Evolutionary conservation across 2,329 filamentous ascomycete species (phyloP).

Genomic region (Phialophora macrospora): DNA sequence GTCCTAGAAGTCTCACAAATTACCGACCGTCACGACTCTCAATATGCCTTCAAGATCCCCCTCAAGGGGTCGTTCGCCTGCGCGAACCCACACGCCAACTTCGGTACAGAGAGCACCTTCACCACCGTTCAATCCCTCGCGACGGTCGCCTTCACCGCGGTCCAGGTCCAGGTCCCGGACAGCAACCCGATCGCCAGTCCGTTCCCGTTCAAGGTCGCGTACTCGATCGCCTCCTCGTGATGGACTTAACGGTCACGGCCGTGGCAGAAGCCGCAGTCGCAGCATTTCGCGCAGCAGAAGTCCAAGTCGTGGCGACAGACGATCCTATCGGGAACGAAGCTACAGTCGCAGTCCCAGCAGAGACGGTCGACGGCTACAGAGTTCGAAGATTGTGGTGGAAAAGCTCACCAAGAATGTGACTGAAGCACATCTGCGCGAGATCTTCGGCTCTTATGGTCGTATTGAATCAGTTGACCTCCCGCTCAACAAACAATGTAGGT

Average conservation of each 20-base stretch:
- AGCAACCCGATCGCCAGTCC: conserved; percentile 39
- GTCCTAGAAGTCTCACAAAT: background rate
- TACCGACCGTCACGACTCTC: background rate
- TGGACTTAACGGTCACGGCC: conserved; percentile 40
- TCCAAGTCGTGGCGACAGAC: conserved; percentile 48
- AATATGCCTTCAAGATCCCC: conserved; percentile 36
- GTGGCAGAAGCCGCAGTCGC: conserved; percentile 33
- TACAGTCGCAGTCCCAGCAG: conserved; percentile 45
- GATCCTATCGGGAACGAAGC: conserved; percentile 47
- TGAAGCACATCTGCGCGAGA: conserved; percentile 83
- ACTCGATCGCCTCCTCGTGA: conserved; percentile 40
- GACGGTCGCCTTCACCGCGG: conserved; percentile 43
- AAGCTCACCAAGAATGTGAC: conserved; percentile 95
- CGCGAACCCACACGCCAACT: conserved; percentile 36
- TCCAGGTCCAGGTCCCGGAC: conserved; percentile 24
- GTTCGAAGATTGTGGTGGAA: conserved; percentile 84
- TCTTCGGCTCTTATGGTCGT: conserved; percentile 84
- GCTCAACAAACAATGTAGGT: conserved; percentile 80
- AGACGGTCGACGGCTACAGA: conserved; percentile 39
- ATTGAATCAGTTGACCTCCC: conserved; percentile 90
- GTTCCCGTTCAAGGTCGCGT: conserved; percentile 40
- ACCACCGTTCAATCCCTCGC: conserved; percentile 38
- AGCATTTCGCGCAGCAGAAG: conserved; percentile 45
- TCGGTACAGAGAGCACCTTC: conserved; percentile 32
- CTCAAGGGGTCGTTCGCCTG: conserved; percentile 38